Base-by-base conservation (phyloP, 306 rosid genomes). In the Erythrophleum fordii region DNA sequence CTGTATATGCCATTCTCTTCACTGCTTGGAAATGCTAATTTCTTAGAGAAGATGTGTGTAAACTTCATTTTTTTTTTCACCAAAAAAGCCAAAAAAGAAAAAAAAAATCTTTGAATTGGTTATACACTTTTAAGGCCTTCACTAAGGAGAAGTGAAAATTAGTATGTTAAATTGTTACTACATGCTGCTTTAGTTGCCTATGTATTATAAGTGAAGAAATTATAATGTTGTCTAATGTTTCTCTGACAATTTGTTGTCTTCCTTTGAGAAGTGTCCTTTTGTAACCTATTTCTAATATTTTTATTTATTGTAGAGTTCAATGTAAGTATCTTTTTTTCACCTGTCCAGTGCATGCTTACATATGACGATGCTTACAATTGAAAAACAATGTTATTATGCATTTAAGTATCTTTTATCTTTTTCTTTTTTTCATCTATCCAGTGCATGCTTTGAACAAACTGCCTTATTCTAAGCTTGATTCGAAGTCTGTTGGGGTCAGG, bases 401-500 rank as follows among this genome's bases (percentile, higher is more conserved):
- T 83, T 84, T 72, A 77, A 73, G 73, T 35, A 45, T 80, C 31
- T 55, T 11, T 18, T 59, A n/a, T 71, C 59, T 55, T 72, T 60
- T 72, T n/a, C n/a, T n/a, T 53, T 68, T 64, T 42, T 35, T 44
- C 65, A 77, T 52, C 67, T 77, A 75, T 87, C 86, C 98, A 95
- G 99, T 95, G 84, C 98, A 93, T 84, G 91, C 99, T 79, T 93
- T 95, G 93, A 95, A 95, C 93, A 95, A 95, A 88, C 96, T 88
- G 70, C 99, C 99, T 66, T 95, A 95, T 88, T 90, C 98, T 80
- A 95, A 95, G 94, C 98, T 95, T 87, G 99, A 95, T 89, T 95
- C 99, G 6, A 95, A 92, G 93, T 85, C 97, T 73, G 91, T 93
- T 80, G 96, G 97, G 82, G 37, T 95, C 81, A 90, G 56, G 90